Evolutionary conservation across 768 basidiomycete species (phyloP).

Genomic region (Suillus subalutaceus): DNA sequence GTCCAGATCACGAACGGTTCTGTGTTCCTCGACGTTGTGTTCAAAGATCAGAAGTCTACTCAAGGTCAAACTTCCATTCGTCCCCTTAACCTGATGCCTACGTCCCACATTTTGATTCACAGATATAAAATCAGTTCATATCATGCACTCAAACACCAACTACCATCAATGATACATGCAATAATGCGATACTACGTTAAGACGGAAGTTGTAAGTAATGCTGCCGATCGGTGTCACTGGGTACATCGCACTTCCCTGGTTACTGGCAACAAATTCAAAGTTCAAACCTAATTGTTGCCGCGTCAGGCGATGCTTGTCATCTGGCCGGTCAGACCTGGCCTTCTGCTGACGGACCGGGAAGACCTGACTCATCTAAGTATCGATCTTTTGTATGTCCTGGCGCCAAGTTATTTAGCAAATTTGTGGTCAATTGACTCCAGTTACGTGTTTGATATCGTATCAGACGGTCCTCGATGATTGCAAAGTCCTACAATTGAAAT

Average conservation of each 20-base stretch:
- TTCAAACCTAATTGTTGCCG: neutral
- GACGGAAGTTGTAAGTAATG: neutral
- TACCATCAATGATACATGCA: neutral
- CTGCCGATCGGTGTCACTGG: neutral
- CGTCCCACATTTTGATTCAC: neutral
- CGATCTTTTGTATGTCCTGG: neutral
- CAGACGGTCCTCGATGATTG: neutral
- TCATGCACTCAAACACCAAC: neutral
- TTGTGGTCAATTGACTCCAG: neutral
- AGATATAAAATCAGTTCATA: neutral
- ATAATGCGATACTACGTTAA: neutral
- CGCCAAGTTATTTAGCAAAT: neutral
- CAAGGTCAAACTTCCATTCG: neutral
- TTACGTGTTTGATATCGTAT: neutral
- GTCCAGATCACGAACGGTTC: neutral
- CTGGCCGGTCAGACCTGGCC: neutral
- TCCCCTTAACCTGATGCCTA: neutral
- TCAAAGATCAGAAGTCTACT: neutral
- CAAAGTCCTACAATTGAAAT: neutral
- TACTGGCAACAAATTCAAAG: neutral
- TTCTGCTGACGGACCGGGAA: neutral
- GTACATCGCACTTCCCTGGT: neutral
- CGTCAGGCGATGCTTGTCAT: neutral
- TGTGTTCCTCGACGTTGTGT: neutral
- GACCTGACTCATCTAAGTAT: neutral